Evolutionary conservation across 169 alveolate genomes (phyloP).

Genomic region (Cytauxzoon felis): DNA sequence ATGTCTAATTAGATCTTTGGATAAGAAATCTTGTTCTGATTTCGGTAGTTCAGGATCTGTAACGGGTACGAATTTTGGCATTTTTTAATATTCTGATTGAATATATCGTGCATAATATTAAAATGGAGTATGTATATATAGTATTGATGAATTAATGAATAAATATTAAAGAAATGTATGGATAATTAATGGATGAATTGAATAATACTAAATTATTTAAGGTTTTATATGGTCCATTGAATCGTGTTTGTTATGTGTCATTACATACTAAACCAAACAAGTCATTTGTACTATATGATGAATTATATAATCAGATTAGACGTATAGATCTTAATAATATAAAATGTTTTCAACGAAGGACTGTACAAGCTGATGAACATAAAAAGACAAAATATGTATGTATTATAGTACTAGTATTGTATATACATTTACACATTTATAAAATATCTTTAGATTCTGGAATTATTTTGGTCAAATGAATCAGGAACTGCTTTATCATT

Average conservation of each 20-base stretch:
- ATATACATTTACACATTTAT: neutral
- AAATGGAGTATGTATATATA: neutral
- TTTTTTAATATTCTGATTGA: neutral
- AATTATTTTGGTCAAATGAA: constrained; percentile 9
- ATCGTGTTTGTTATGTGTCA: constrained; percentile 26
- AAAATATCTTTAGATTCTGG: constrained; percentile 21
- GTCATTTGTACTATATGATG: constrained; percentile 27
- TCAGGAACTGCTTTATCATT: constrained; percentile 17
- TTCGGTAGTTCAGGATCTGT: constrained; percentile 60
- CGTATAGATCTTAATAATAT: constrained; percentile 37
- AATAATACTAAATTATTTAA: constrained; percentile 6
- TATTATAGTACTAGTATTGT: neutral
- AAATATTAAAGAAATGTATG: neutral
- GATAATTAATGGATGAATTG: neutral
- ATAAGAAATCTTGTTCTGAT: constrained; percentile 38
- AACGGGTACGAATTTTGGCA: constrained; percentile 63
- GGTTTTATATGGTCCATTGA: constrained; percentile 46
- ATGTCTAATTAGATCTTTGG: constrained; percentile 24
- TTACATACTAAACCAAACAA: constrained; percentile 28
- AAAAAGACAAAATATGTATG: neutral
- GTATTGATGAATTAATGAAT: neutral
- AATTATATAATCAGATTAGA: constrained; percentile 27
- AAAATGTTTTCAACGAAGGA: constrained; percentile 32
- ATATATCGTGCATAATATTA: too few relatives aligned
- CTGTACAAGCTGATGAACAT: constrained; percentile 2